Percentiles rank a stretch among this genome's conserved stretches.
Conservation (phyloP, 306 rosid species). For the Castanea mollissima region DNA sequence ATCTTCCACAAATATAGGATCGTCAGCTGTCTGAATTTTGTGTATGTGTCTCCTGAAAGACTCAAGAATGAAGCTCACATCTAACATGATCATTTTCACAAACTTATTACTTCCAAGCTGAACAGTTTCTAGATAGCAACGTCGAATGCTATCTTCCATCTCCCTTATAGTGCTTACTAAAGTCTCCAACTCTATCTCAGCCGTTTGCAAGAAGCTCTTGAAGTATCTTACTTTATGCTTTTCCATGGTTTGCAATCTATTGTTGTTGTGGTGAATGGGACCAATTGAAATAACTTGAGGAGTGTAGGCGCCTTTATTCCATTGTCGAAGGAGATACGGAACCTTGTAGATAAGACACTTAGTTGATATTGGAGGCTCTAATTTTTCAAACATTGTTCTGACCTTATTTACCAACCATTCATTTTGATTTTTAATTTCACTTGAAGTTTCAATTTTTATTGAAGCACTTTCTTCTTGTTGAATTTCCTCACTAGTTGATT, state of each 20-base stretch:
- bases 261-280: slow-evolving; percentile 21
- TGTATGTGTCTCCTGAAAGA: background rate
- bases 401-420: no score
- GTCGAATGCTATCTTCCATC: background rate
- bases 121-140: slow-evolving; percentile 22
- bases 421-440: no score
- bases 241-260: slow-evolving; percentile 26
- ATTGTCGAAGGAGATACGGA: slow-evolving; percentile 20
- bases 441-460: no score
- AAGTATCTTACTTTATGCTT: slow-evolving; percentile 17
- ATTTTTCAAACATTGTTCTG: background rate
- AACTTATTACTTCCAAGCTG: background rate
- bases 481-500: no score
- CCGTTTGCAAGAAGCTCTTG: background rate
- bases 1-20: background rate
- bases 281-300: slow-evolving; percentile 43
- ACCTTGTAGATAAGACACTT: slow-evolving; percentile 37
- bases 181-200: background rate
- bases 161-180: background rate
- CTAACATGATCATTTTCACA: slow-evolving; percentile 27
- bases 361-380: background rate
- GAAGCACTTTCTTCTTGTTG: no score
- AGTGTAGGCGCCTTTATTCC: slow-evolving; percentile 30
- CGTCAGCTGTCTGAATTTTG: background rate
- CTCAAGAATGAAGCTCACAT: slow-evolving; percentile 24